These are phyloP conservation scores for Ulmus americana DNA, from an alignment of 331 rosid species.

Conservation along the genomic window DNA sequence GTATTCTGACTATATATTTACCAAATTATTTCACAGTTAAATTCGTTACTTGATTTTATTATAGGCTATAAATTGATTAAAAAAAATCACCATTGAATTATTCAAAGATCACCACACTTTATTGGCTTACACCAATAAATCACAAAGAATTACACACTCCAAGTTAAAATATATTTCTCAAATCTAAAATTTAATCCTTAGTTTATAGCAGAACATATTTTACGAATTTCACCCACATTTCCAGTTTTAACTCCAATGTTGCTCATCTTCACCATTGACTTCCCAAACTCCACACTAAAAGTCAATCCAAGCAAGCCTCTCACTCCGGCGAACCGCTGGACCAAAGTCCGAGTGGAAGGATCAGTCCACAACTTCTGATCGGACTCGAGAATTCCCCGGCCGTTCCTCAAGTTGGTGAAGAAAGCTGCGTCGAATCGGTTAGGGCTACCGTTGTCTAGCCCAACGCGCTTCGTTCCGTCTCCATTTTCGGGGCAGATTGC, in stretches of 20 bases:
- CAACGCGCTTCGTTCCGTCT: slow-evolving; percentile 31
- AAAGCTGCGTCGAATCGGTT: slow-evolving; percentile 35
- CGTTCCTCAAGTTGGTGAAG: slow-evolving; percentile 39
- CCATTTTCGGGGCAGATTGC: slow-evolving; percentile 46
- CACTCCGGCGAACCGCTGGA: slow-evolving; percentile 33
- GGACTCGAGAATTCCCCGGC: slow-evolving; percentile 50
- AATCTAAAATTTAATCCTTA: neutral
- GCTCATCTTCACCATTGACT: slow-evolving; percentile 63
- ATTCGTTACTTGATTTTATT: too few relatives aligned
- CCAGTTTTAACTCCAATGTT: slow-evolving; percentile 46
- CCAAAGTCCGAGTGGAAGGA: slow-evolving; percentile 38
- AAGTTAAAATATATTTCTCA: too few relatives aligned
- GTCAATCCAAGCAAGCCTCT: slow-evolving; percentile 32
- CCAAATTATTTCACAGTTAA: too few relatives aligned
- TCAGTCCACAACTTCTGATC: slow-evolving; percentile 61
- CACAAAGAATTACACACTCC: too few relatives aligned
- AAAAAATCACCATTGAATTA: too few relatives aligned
- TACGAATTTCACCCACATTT: slow-evolving; percentile 47
- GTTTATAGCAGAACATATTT: slow-evolving; percentile 45
- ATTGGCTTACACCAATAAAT: too few relatives aligned
- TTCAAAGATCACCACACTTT: too few relatives aligned
- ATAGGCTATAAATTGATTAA: too few relatives aligned
- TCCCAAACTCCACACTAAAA: slow-evolving; percentile 47
- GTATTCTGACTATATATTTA: too few relatives aligned
- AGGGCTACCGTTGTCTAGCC: slow-evolving; percentile 40